Evolutionary conservation across 371 early-diverging fungal species (phyloP).

Genomic region (Parasitella parasitica): DNA sequence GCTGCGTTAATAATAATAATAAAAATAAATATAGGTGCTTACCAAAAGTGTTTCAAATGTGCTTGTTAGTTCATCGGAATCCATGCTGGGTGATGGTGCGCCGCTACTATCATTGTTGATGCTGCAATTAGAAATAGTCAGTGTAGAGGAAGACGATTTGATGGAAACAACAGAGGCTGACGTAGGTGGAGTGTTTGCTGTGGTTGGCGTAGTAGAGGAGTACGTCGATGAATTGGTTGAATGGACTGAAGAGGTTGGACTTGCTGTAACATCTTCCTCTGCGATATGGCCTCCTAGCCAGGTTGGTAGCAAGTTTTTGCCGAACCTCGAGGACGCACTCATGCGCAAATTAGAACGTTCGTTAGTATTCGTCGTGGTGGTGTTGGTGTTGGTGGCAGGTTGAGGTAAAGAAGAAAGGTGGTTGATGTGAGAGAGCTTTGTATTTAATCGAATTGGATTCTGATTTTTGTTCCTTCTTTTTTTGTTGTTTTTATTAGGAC

Average conservation of each 20-base stretch:
- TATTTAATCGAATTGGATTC: slow-evolving; percentile 8
- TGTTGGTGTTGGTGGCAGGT: not conserved
- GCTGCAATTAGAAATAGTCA: not conserved
- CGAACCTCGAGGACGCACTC: slow-evolving; percentile 41
- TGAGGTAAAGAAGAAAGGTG: slow-evolving; percentile 1
- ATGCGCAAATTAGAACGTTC: slow-evolving; percentile 25
- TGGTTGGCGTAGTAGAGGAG: not conserved
- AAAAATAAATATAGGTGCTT: not conserved
- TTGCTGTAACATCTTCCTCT: not conserved
- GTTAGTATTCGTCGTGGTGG: slow-evolving; percentile 8
- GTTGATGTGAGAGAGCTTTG: not conserved
- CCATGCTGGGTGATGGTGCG: not conserved
- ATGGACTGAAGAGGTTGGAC: not conserved
- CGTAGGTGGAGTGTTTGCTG: not conserved
- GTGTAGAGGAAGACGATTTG: not conserved
- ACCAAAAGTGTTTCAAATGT: slow-evolving; percentile 29
- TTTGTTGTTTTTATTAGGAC: slow-evolving; percentile 7
- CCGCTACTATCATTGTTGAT: not conserved
- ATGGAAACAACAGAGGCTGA: not conserved
- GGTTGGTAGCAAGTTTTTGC: slow-evolving; percentile 37
- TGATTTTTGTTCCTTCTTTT: slow-evolving; percentile 2
- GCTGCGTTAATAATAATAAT: no score
- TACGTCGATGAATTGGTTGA: not conserved
- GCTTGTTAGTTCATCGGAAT: slow-evolving; percentile 5
- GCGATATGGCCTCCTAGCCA: slow-evolving; percentile 40